phyloP scores from a whole-genome alignment of 2,329 filamentous ascomycete genomes.

The Exserohilum rostratum region DNA sequence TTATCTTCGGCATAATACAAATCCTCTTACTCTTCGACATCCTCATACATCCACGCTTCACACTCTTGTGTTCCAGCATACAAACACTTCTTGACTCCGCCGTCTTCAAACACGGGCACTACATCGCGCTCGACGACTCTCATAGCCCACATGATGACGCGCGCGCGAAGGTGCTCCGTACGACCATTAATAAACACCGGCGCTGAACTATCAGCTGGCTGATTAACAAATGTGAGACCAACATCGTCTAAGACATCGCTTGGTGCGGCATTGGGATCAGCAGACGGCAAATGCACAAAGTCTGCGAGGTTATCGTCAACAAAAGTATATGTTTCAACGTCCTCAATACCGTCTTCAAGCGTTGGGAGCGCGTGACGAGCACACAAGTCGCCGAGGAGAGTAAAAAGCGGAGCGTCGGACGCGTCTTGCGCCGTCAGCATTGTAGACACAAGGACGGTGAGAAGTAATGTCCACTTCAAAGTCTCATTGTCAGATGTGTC shows the following conservation, averaged over 20 bases:
- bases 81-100: constrained; percentile 13
- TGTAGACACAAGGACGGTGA: constrained; percentile 23
- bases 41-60: constrained; percentile 22
- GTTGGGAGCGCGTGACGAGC: constrained; percentile 19
- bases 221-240: constrained; percentile 18
- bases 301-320: constrained; percentile 30
- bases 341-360: constrained; percentile 34
- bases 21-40: background rate
- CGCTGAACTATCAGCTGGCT: background rate
- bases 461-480: constrained; percentile 32
- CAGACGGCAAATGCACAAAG: constrained; percentile 15
- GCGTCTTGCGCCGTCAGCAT: constrained; percentile 17
- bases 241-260: constrained; percentile 24
- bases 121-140: constrained; percentile 25
- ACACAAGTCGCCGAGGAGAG: constrained; percentile 19
- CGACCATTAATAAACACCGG: constrained; percentile 14
- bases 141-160: constrained; percentile 35
- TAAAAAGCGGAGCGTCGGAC: background rate
- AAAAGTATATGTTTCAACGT: constrained; percentile 30
- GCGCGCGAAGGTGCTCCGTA: constrained; percentile 24
- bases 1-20: background rate
- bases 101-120: constrained; percentile 13
- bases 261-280: background rate
- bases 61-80: constrained; percentile 6
- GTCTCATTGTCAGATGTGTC: constrained; percentile 13